A percentile compares a stretch with the other conserved stretches of the same genome.
phyloP scores from a whole-genome alignment of 306 rosid species.

The Urtica urens region DNA sequence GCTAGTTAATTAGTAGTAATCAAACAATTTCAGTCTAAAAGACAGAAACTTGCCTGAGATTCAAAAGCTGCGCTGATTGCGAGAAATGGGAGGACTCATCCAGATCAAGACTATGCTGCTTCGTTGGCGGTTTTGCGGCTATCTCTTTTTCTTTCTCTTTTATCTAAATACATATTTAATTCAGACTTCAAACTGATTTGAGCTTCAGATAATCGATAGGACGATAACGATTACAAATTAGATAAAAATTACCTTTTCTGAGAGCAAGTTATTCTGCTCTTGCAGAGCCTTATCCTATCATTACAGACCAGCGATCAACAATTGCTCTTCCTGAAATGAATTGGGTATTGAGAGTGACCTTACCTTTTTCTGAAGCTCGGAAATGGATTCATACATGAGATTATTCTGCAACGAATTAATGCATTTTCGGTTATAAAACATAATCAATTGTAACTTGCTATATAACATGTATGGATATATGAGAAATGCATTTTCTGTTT shows the following conservation, averaged over 20 bases:
- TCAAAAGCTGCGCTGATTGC: slow-evolving; percentile 31
- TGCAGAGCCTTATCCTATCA: slow-evolving; percentile 60
- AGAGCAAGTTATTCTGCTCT: slow-evolving; percentile 56
- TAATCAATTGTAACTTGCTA: no score
- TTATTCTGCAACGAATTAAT: slow-evolving; percentile 45
- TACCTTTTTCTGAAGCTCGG: slow-evolving; percentile 77
- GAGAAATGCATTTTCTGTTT: no score
- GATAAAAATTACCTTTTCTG: slow-evolving; percentile 36
- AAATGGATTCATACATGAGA: slow-evolving; percentile 66
- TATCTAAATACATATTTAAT: slow-evolving; percentile 20
- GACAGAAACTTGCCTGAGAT: slow-evolving; percentile 32
- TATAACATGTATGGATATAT: no score
- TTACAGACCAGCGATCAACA: not conserved
- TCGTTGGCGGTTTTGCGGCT: slow-evolving; percentile 22
- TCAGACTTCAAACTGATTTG: not conserved
- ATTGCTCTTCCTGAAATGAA: not conserved
- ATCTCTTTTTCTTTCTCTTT: slow-evolving; percentile 53
- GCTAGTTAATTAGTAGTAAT: no score
- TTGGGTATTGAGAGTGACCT: not conserved
- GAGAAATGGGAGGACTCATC: slow-evolving; percentile 18
- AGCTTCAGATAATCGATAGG: not conserved
- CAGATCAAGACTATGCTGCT: slow-evolving; percentile 22
- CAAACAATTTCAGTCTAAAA: no score
- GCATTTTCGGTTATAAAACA: not conserved
- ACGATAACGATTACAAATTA: not conserved